Percentiles rank a stretch among this genome's conserved stretches.
Conservation (phyloP, 805 yeast genomes). For the Teunomyces pallodes region DNA sequence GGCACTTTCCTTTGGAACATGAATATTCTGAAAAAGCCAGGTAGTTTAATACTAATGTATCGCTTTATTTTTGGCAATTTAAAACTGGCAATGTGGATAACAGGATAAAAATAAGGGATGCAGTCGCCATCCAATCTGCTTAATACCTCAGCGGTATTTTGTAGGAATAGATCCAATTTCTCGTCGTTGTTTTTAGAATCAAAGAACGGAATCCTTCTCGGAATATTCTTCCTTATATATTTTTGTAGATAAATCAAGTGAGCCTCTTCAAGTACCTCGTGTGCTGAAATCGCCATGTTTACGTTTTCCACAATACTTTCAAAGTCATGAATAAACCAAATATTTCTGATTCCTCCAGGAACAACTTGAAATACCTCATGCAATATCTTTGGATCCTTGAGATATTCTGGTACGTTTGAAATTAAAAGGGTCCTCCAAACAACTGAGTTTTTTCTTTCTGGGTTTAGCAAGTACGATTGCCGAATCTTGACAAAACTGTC, state of each 20-base stretch:
- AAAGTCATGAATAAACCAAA: constrained; percentile 56
- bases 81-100: constrained; percentile 21
- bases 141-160: background rate
- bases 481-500: constrained; percentile 47
- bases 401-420: constrained; percentile 43
- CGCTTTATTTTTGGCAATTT: constrained; percentile 21
- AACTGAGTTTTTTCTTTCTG: constrained; percentile 20
- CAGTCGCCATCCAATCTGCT: background rate
- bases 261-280: constrained; percentile 27
- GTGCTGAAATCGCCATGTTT: constrained; percentile 21
- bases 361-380: constrained; percentile 33
- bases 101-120: constrained; percentile 29
- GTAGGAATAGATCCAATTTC: background rate
- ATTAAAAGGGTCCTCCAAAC: constrained; percentile 37
- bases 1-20: constrained; percentile 18
- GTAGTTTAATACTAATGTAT: constrained; percentile 18
- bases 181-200: background rate
- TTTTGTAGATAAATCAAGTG: constrained; percentile 20
- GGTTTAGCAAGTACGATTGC: constrained; percentile 37
- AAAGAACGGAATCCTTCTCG: background rate
- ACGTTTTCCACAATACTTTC: constrained; percentile 17
- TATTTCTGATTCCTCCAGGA: constrained; percentile 52
- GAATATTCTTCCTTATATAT: constrained; percentile 32
- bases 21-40: constrained; percentile 29
- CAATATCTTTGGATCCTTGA: constrained; percentile 25